These are phyloP conservation scores for Pleurotus citrinopileatus DNA, from an alignment of 768 basidiomycete species.

Conservation along the genomic window DNA sequence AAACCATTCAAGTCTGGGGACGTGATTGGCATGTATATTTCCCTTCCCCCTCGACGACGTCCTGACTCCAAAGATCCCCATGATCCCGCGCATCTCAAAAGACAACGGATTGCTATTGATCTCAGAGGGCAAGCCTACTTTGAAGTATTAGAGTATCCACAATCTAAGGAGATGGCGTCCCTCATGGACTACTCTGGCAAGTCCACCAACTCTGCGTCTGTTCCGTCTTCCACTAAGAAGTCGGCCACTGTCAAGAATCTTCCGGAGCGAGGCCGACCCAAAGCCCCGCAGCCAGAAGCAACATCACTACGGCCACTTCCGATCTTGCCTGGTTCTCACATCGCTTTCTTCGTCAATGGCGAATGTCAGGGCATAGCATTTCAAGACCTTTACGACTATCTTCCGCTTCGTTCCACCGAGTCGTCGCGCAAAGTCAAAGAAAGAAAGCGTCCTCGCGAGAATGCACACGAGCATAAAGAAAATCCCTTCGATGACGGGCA, in stretches of 20 bases:
- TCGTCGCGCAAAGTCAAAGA: slow-evolving; percentile 63
- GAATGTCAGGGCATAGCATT: slow-evolving; percentile 82
- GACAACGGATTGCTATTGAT: slow-evolving; percentile 91
- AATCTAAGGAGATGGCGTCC: slow-evolving; percentile 88
- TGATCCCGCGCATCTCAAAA: slow-evolving; percentile 80
- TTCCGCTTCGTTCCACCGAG: slow-evolving; percentile 69
- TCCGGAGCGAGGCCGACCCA: slow-evolving; percentile 50
- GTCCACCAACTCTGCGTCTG: slow-evolving; percentile 48
- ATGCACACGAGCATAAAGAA: slow-evolving; percentile 72
- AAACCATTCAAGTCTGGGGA: slow-evolving; percentile 75
- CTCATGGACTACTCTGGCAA: slow-evolving; percentile 79
- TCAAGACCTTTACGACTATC: slow-evolving; percentile 84
- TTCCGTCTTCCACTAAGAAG: slow-evolving; percentile 64
- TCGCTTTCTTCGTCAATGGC: slow-evolving; percentile 94
- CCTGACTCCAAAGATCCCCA: slow-evolving; percentile 60
- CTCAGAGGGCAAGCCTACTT: slow-evolving; percentile 98
- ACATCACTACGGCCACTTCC: slow-evolving; percentile 63
- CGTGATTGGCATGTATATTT: slow-evolving; percentile 92
- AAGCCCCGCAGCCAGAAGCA: slow-evolving; percentile 32
- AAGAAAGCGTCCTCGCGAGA: slow-evolving; percentile 59
- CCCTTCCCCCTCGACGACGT: slow-evolving; percentile 66
- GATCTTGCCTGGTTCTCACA: slow-evolving; percentile 62
- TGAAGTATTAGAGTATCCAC: slow-evolving; percentile 86
- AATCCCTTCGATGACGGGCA: slow-evolving; percentile 93
- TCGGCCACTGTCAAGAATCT: slow-evolving; percentile 61